These are phyloP conservation scores for Boletus rufocinnamomeus DNA, from an alignment of 768 basidiomycete species.

Conservation along the genomic window DNA sequence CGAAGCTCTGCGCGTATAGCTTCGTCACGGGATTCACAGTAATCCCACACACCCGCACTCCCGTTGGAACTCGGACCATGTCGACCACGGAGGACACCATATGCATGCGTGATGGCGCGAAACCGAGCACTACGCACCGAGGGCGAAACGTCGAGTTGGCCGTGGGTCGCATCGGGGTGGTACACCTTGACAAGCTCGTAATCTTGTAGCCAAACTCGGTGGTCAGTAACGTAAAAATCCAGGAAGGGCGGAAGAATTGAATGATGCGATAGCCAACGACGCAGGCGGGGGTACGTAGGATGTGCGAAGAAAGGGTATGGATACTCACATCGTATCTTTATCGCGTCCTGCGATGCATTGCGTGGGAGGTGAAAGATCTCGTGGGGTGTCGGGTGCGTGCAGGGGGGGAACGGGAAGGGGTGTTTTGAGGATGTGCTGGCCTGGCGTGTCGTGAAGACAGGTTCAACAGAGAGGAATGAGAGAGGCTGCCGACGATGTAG, in stretches of 20 bases:
- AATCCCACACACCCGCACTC: constrained; percentile 1
- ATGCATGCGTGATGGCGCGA: constrained; percentile 64
- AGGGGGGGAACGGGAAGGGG: constrained; percentile 51
- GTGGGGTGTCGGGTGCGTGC: constrained; percentile 59
- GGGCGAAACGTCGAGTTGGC: constrained; percentile 43
- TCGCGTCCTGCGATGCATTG: constrained; percentile 56
- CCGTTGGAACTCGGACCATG: not conserved
- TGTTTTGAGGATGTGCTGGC: constrained; percentile 17
- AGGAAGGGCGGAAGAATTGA: not conserved
- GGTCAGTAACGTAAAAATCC: not conserved
- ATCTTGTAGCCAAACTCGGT: constrained; percentile 42
- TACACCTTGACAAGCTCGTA: constrained; percentile 72
- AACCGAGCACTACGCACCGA: constrained; percentile 58
- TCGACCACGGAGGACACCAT: constrained; percentile 43
- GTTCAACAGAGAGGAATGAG: not conserved
- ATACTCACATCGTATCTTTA: constrained; percentile 66
- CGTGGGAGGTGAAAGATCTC: constrained; percentile 71
- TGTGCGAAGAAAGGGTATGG: not conserved
- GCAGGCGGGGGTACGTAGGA: not conserved
- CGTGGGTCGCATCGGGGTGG: constrained; percentile 63
- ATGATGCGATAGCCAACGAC: not conserved
- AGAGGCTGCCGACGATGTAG: not conserved
- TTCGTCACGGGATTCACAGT: constrained; percentile 32
- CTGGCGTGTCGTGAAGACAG: not conserved
- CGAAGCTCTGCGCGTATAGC: constrained; percentile 54